These are phyloP conservation scores for Diospyros lotus DNA, from an alignment of 148 eudicot species.

Conservation along the genomic window DNA sequence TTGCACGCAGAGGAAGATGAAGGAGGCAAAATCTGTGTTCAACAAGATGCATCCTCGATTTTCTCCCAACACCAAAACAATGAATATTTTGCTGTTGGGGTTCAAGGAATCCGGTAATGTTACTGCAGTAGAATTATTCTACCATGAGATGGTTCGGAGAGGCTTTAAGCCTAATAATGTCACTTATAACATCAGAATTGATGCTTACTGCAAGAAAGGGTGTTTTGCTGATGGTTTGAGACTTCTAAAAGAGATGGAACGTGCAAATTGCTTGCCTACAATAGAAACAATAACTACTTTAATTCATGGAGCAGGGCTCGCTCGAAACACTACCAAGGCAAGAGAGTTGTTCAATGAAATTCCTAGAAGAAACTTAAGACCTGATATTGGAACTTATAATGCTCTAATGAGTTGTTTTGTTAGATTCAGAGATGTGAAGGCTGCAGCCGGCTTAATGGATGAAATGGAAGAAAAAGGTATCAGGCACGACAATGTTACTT, in stretches of 20 bases:
- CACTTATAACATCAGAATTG: constrained; percentile 78
- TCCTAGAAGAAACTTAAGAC: constrained; percentile 35
- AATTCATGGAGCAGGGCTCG: constrained; percentile 90
- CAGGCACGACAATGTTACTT: constrained; percentile 55
- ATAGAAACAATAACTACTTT: constrained; percentile 73
- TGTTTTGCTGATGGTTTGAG: constrained; percentile 61
- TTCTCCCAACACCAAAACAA: constrained; percentile 62
- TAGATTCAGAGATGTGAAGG: constrained; percentile 45
- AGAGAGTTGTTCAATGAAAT: constrained; percentile 67
- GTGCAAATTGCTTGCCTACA: constrained; percentile 40
- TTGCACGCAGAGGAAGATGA: constrained; percentile 82
- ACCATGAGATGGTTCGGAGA: constrained; percentile 81
- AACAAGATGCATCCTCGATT: constrained; percentile 54
- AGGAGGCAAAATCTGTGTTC: constrained; percentile 80
- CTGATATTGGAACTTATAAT: constrained; percentile 76
- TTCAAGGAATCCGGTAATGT: constrained; percentile 80
- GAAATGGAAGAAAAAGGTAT: constrained; percentile 64
- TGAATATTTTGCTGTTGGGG: constrained; percentile 89
- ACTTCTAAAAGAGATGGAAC: constrained; percentile 75
- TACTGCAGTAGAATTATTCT: constrained; percentile 74
- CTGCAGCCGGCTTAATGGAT: constrained; percentile 54
- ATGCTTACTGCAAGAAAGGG: constrained; percentile 76
- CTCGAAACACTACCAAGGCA: constrained; percentile 52
- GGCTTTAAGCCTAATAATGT: constrained; percentile 73
- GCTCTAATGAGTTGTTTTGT: constrained; percentile 66